These are phyloP conservation scores for Cordyceps javanica DNA, from an alignment of 2,329 filamentous ascomycete genomes.

Conservation along the genomic window DNA sequence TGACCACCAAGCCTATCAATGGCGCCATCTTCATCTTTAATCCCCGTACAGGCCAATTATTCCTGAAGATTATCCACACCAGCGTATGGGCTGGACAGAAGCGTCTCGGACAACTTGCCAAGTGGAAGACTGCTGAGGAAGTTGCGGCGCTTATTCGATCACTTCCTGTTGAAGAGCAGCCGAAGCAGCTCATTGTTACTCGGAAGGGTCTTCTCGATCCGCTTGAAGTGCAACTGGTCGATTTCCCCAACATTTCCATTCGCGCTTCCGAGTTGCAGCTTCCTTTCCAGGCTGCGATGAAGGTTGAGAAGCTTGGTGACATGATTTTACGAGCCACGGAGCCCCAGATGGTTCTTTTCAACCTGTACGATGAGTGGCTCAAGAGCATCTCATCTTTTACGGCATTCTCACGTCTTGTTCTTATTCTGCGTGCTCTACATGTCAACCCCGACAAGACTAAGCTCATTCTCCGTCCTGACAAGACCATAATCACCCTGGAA, in stretches of 20 bases:
- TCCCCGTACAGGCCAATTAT: constrained; percentile 92
- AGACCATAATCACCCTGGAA: constrained; percentile 96
- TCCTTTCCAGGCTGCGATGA: constrained; percentile 99
- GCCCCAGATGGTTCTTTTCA: constrained; percentile 99
- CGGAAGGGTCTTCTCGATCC: constrained; percentile 95
- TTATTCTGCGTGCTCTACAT: constrained; percentile 90
- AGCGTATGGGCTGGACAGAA: constrained; percentile 99
- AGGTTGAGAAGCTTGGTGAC: constrained; percentile 97
- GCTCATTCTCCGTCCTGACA: constrained; percentile 87
- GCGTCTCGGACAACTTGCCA: constrained; percentile 94
- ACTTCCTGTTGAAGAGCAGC: constrained; percentile 93
- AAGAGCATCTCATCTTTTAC: constrained; percentile 99
- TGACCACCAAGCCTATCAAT: constrained; percentile 99
- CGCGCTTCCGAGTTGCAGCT: constrained; percentile 93
- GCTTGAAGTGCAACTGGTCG: constrained; percentile 91
- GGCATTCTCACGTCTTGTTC: constrained; percentile 88
- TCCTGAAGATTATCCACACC: constrained; percentile 99
- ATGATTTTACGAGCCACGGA: constrained; percentile 98
- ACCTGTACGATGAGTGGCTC: constrained; percentile 96
- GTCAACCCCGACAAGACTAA: constrained; percentile 99
- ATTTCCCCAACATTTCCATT: constrained; percentile 99
- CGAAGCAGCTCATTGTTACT: constrained; percentile 97
- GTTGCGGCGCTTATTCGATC: constrained; percentile 95
- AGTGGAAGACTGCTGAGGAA: constrained; percentile 99
- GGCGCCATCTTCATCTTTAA: constrained; percentile 99